These are phyloP conservation scores for Cutaneotrichosporon cutaneum DNA, from an alignment of 1,284 basidiomycete species.

Conservation along the genomic window DNA sequence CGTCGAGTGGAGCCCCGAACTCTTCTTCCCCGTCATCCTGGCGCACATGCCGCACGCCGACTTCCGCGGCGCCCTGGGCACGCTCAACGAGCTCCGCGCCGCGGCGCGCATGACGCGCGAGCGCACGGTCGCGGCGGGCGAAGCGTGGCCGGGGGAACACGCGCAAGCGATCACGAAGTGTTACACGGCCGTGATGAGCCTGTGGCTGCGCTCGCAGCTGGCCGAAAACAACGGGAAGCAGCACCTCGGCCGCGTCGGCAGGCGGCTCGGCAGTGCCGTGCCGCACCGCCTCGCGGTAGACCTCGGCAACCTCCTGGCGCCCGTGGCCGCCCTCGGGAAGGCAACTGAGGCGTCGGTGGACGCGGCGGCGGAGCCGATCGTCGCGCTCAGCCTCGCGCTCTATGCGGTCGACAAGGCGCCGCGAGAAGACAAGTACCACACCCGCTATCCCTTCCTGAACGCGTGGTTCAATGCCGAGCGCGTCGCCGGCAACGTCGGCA, in stretches of 20 bases:
- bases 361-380: neutral
- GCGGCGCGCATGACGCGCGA: neutral
- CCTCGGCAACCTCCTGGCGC: slow-evolving; percentile 5
- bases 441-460: slow-evolving; percentile 3
- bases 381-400: neutral
- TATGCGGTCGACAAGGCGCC: neutral
- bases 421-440: neutral
- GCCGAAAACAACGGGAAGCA: neutral
- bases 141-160: neutral
- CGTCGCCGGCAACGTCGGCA: slow-evolving; percentile 8
- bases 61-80: slow-evolving; percentile 12
- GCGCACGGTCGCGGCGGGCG: neutral
- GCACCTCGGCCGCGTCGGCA: neutral
- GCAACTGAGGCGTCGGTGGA: neutral
- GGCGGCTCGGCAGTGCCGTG: slow-evolving; percentile 2
- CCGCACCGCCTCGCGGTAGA: slow-evolving; percentile 9
- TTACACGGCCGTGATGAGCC: slow-evolving; percentile 13
- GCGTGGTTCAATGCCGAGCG: slow-evolving; percentile 16
- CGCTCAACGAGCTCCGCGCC: slow-evolving; percentile 3
- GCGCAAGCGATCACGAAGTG: neutral
- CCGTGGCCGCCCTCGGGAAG: neutral
- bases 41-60: slow-evolving; percentile 7
- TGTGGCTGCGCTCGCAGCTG: slow-evolving; percentile 9
- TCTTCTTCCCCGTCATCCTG: slow-evolving; percentile 8
- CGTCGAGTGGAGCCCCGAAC: slow-evolving; percentile 2